Base-by-base conservation (phyloP, 768 basidiomycete species). In the Pisolithus tinctorius region DNA sequence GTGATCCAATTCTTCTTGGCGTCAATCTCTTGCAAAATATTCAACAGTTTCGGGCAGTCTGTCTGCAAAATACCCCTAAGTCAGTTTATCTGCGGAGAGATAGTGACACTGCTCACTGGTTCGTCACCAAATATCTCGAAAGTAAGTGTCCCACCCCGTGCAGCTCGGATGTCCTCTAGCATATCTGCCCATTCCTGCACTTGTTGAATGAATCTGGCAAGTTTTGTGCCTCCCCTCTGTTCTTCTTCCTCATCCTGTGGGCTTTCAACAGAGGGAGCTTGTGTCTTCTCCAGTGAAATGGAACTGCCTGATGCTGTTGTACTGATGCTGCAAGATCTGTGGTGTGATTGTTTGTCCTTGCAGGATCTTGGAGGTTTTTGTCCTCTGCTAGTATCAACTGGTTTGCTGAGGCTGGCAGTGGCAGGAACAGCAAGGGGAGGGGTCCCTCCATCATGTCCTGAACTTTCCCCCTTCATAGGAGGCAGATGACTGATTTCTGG, bases 1-100 rank as follows among this genome's bases (percentile, higher is more conserved):
- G 65, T 63, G 47, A 61, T 37, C 38, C 39, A 23, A 31, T 67
- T 43, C 38, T 60, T 67, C 4, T 54, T 10, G 9, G 48, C 31
- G 14, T 67, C 53, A 27, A 67, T 62, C 1, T 66, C 48, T 34
- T 41, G 48, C 25, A 69, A 20, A 0, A 67, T 5, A 0, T 42
- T 10, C 13, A 67, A 49, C 47, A 67, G 26, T 23, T 56, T 27
- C 37, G 53, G 29, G n/a, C 17, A 29, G 17, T 47, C n/a, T n/a
- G n/a, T 2, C 40, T 47, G 7, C 11, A 20, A 23, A 20, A 31
- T 20, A 30, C 6, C 14, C 16, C 4, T 17, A 6, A 8, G 30
- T 46, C n/a, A 46, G 29, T 13, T n/a, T 23, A 13, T 14, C 6
- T 13, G 14, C 4, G 14, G 17, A 44, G 42, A 44, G 20, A 17